Evolutionary conservation across 139 green algal genomes (phyloP).

Genomic region (Micractinium sp.): DNA sequence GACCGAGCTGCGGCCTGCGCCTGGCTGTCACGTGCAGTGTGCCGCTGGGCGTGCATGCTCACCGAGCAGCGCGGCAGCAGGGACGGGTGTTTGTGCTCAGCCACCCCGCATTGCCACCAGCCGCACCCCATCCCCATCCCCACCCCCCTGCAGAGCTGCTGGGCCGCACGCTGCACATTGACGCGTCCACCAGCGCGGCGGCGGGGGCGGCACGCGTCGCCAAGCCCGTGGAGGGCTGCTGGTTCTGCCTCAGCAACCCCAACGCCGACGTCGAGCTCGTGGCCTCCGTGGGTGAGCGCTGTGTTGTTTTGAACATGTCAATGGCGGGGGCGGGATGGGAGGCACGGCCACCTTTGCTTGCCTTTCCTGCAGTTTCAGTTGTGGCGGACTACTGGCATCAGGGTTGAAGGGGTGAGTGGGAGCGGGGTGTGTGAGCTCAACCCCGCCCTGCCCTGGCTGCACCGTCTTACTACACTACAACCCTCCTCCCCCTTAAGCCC

Average conservation of each 20-base stretch:
- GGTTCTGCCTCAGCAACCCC: conserved; percentile 85
- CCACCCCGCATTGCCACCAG: background rate
- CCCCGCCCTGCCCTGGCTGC: too few species aligned
- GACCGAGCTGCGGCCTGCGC: too few species aligned
- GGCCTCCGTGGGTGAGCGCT: conserved; percentile 52
- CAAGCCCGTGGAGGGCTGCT: conserved; percentile 82
- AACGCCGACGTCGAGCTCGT: conserved; percentile 70
- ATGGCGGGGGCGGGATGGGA: too few species aligned
- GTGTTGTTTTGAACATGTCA: too few species aligned
- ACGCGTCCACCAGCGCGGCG: conserved; percentile 37
- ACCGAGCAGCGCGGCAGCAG: background rate
- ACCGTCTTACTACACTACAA: background rate
- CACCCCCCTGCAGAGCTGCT: background rate
- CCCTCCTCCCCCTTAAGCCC: background rate
- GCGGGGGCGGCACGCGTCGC: conserved; percentile 15
- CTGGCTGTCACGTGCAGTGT: too few species aligned
- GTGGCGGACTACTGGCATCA: too few species aligned
- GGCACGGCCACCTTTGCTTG: too few species aligned
- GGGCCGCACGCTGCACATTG: conserved; percentile 54
- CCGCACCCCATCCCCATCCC: background rate
- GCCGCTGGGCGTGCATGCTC: background rate
- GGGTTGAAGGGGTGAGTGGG: too few species aligned
- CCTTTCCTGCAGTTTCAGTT: too few species aligned
- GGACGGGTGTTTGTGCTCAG: too few species aligned
- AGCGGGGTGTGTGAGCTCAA: too few species aligned